Conservation (phyloP, 305 asterid genomes). For the Rubia balearica region DNA sequence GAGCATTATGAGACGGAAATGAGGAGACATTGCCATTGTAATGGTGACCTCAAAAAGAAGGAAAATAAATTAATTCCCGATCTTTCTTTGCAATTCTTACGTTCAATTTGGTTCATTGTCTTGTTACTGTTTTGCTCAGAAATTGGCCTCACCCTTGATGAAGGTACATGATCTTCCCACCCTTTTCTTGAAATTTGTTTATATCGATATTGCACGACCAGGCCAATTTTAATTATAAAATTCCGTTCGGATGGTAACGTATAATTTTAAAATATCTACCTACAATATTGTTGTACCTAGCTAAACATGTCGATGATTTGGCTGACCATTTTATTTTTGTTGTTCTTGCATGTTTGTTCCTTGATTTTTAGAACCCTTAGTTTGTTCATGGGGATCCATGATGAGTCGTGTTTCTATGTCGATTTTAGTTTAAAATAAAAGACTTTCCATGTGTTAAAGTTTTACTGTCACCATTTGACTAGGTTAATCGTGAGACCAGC, state of each 20-base stretch:
- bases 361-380: neutral
- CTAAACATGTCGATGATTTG: neutral
- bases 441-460: neutral
- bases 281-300: neutral
- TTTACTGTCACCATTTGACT: too few species aligned
- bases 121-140: slow-evolving; percentile 44
- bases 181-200: slow-evolving; percentile 1
- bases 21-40: slow-evolving; percentile 15
- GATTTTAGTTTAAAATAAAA: neutral
- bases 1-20: slow-evolving; percentile 11
- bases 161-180: slow-evolving; percentile 34
- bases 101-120: slow-evolving; percentile 46
- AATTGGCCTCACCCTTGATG: slow-evolving; percentile 49
- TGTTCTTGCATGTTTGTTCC: neutral
- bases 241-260: too few species aligned
- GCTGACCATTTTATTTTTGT: neutral
- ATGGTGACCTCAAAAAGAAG: slow-evolving; percentile 14
- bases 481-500: too few species aligned
- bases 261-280: too few species aligned
- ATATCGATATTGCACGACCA: neutral
- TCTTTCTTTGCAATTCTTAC: slow-evolving; percentile 46
- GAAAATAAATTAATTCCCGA: slow-evolving; percentile 27
- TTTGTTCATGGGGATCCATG: neutral
- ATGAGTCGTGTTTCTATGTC: neutral
- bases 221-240: too few species aligned